Evolutionary conservation across 371 early-diverging fungal genomes (phyloP), one percentile per base, ranked within the genome.

Genomic region (Syncephalis plumigaleata): DNA sequence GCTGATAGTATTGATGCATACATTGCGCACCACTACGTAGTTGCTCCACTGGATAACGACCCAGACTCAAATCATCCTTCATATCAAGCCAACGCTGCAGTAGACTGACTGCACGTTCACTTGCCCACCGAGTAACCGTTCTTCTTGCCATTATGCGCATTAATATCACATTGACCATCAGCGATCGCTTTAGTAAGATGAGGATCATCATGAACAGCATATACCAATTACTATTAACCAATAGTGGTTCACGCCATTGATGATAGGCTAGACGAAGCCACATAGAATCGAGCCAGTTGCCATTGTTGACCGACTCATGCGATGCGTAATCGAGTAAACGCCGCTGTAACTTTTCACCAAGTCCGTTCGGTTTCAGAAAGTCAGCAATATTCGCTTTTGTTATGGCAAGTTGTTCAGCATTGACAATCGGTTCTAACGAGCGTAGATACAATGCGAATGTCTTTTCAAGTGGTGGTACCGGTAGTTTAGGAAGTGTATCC

Each of bases 161-260:
- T 50, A 8, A 55, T 48, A 13, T 22, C 25, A 31, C 31, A 31
- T 31, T 31, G 31, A 11, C 31, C 31, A 4, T 59, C 48, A 18
- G 77, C 45, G 18, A 75, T 56, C 11, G 55, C 69, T 20, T 63
- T 56, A 1, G 79, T 79, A 47, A 83, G 79, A 40, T 70, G 61
- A 0, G 66, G 70, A 54, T 89, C 86, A 50, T 84, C 80, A 15
- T 53, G 57, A 74, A 66, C 27, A 75, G 48, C 26, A 81, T 66
- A 66, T 84, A 91, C 82, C 89, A 91, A 66, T 91, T 93, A 48
- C 81, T 78, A 65, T 92, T 90, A 48, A 91, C 77, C 60, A 85
- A 60, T 36, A 83, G 47, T 9, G 91, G 84, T 21, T 84, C 91
- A 20, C 92, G 74, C 86, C 87, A 91, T 49, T 79, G 78, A 48